Evolutionary conservation across 805 yeast genomes (phyloP).

Genomic region (Blastobotrys chiropterorum): DNA sequence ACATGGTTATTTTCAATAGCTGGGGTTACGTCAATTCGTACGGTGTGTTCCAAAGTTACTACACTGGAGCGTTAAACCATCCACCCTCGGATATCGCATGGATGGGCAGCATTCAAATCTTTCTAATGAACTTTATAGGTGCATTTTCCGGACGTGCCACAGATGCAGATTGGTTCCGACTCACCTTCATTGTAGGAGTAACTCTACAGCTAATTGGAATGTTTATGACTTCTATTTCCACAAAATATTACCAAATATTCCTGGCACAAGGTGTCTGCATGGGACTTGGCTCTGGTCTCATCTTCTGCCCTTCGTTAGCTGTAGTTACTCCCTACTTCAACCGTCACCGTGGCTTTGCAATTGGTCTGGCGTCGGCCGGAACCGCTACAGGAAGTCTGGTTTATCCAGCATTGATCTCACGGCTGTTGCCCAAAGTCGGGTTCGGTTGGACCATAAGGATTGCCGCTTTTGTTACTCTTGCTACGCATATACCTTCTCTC

Average conservation of each 20-base stretch:
- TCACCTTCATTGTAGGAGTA: conserved; percentile 21
- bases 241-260: conserved; percentile 44
- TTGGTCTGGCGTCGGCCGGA: conserved; percentile 42
- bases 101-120: conserved; percentile 31
- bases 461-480: conserved; percentile 37
- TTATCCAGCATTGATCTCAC: conserved; percentile 42
- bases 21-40: conserved; percentile 22
- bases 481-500: conserved; percentile 21
- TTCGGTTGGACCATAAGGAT: conserved; percentile 45
- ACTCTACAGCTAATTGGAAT: conserved; percentile 23
- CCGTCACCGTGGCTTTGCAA: conserved; percentile 38
- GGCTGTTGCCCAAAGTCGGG: conserved; percentile 38
- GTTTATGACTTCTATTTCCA: conserved; percentile 32
- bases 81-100: conserved; percentile 29
- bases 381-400: conserved; percentile 46
- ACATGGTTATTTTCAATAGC: conserved; percentile 15
- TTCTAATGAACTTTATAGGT: conserved; percentile 23
- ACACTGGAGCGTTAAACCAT: conserved; percentile 19
- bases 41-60: conserved; percentile 28
- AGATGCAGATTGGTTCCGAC: conserved; percentile 24
- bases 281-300: conserved; percentile 39
- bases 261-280: conserved; percentile 45
- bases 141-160: conserved; percentile 27
- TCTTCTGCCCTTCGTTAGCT: conserved; percentile 41
- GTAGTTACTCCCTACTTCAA: conserved; percentile 41